Conservation (phyloP, 768 basidiomycete species). For the Phanerochaete sordida region DNA sequence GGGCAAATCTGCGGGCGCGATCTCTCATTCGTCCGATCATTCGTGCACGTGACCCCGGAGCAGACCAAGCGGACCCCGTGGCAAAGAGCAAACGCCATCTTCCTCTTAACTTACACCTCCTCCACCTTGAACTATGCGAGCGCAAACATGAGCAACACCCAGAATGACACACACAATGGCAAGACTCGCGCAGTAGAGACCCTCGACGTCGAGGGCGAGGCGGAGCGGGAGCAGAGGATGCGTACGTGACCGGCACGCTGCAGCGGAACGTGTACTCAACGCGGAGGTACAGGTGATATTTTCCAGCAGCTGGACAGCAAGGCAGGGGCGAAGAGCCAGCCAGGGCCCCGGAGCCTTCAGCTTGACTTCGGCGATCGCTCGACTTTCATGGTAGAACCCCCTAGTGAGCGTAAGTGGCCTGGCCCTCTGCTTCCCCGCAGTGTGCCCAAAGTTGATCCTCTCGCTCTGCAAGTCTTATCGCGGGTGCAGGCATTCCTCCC, state of each 20-base stretch:
- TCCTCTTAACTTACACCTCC: neutral
- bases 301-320: constrained; percentile 15
- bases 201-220: constrained; percentile 16
- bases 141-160: constrained; percentile 12
- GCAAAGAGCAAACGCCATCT: neutral
- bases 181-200: constrained; percentile 7
- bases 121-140: constrained; percentile 10
- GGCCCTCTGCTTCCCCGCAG: neutral
- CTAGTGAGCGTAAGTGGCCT: constrained; percentile 15
- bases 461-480: constrained; percentile 47
- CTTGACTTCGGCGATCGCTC: constrained; percentile 22
- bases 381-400: constrained; percentile 19
- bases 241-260: constrained; percentile 15
- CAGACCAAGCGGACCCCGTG: constrained; percentile 1
- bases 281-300: constrained; percentile 7
- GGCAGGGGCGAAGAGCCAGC: neutral
- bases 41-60: neutral
- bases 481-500: constrained; percentile 69
- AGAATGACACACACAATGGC: constrained; percentile 4
- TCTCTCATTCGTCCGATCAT: neutral
- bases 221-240: constrained; percentile 12
- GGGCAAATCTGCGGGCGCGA: constrained; percentile 1
- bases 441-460: constrained; percentile 1
- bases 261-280: neutral
- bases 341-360: neutral